phyloP scores from a whole-genome alignment of 1,139 yeast genomes.

The Saccharomyces hybrid region DNA sequence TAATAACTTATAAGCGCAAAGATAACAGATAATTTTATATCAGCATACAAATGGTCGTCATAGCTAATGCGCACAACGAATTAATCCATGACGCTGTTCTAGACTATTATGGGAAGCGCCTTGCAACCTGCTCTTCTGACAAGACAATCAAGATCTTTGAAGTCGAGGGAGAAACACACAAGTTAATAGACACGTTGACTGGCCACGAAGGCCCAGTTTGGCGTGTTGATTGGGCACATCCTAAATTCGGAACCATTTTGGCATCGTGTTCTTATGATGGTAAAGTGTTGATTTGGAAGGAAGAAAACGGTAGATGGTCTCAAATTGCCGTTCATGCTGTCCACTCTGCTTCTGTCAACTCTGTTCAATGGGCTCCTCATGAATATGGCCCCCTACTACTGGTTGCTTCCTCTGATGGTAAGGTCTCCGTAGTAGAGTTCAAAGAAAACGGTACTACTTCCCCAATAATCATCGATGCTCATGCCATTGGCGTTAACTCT shows the following conservation, averaged over 20 bases:
- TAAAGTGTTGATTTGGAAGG: conserved; percentile 89
- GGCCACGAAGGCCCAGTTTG: conserved; percentile 98
- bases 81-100: conserved; percentile 94
- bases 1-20: neutral
- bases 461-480: conserved; percentile 51
- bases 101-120: conserved; percentile 90
- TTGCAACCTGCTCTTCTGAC: conserved; percentile 94
- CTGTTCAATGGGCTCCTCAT: conserved; percentile 96
- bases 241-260: conserved; percentile 89
- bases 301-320: conserved; percentile 84
- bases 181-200: conserved; percentile 67
- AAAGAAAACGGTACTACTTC: conserved; percentile 83
- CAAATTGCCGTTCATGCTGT: conserved; percentile 80
- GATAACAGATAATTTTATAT: neutral
- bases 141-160: conserved; percentile 90
- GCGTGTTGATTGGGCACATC: conserved; percentile 99
- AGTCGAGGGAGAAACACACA: conserved; percentile 76
- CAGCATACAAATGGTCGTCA: conserved; percentile 45
- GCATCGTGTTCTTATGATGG: conserved; percentile 97
- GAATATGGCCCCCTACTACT: conserved; percentile 89
- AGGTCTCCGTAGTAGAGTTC: conserved; percentile 83
- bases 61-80: conserved; percentile 79
- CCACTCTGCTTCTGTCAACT: conserved; percentile 91
- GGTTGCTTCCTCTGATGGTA: conserved; percentile 91
- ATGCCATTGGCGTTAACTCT: conserved; percentile 86